These are phyloP conservation scores for Melaleuca quinquenervia DNA, from an alignment of 345 rosid genomes.

Conservation along the genomic window DNA sequence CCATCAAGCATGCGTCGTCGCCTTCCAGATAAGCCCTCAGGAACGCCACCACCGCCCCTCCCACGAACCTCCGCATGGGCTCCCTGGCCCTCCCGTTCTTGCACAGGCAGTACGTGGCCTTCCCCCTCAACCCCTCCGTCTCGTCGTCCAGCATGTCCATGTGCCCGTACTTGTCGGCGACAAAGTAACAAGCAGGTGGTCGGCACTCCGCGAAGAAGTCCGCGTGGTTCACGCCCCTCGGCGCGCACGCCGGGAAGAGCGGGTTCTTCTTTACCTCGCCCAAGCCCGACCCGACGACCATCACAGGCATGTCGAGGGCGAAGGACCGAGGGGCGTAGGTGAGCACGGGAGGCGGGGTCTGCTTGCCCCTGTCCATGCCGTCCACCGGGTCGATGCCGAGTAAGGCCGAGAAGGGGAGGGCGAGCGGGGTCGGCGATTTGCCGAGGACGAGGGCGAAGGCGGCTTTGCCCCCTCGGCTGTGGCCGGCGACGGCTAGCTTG, in stretches of 20 bases:
- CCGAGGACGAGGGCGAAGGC: slow-evolving; percentile 58
- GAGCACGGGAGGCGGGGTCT: slow-evolving; percentile 68
- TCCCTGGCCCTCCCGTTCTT: slow-evolving; percentile 54
- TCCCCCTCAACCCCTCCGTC: slow-evolving; percentile 64
- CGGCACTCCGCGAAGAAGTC: slow-evolving; percentile 65
- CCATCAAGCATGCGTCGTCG: slow-evolving; percentile 32
- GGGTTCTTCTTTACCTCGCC: slow-evolving; percentile 48
- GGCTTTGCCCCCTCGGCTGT: slow-evolving; percentile 82
- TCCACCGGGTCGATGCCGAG: slow-evolving; percentile 83
- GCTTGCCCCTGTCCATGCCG: slow-evolving; percentile 54
- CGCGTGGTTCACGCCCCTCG: slow-evolving; percentile 55
- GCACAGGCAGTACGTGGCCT: slow-evolving; percentile 59
- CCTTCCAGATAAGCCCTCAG: slow-evolving; percentile 52
- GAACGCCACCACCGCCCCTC: slow-evolving; percentile 60
- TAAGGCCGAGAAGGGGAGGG: slow-evolving; percentile 38
- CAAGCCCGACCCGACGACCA: slow-evolving; percentile 80
- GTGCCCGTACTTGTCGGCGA: slow-evolving; percentile 70
- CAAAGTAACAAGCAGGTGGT: slow-evolving; percentile 62
- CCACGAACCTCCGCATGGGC: slow-evolving; percentile 82
- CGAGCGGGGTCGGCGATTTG: slow-evolving; percentile 21
- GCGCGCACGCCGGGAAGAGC: slow-evolving; percentile 72
- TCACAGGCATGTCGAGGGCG: slow-evolving; percentile 24
- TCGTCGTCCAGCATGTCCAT: slow-evolving; percentile 82
- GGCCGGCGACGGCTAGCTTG: slow-evolving; percentile 64
- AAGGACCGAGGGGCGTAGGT: slow-evolving; percentile 55